Evolutionary conservation across 352 stramenopile species (phyloP).

Genomic region (Globisporangium solare): DNA sequence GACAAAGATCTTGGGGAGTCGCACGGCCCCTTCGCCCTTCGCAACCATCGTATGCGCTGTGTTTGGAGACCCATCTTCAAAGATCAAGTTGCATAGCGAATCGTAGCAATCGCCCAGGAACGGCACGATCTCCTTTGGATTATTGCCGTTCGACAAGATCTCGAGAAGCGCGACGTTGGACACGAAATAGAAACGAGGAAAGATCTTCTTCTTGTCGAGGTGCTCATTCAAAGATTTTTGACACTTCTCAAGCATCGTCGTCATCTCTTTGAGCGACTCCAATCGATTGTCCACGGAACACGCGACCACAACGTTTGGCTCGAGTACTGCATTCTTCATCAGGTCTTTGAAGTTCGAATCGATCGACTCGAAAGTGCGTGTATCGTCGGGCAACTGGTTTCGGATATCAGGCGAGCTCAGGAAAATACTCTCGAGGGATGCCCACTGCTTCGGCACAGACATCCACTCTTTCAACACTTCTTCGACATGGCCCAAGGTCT

Average conservation of each 20-base stretch:
- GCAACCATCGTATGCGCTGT: constrained; percentile 84
- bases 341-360: constrained; percentile 89
- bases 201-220: constrained; percentile 90
- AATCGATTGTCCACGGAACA: constrained; percentile 78
- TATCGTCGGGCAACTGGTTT: constrained; percentile 85
- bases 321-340: constrained; percentile 88
- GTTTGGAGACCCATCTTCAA: constrained; percentile 75
- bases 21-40: constrained; percentile 69
- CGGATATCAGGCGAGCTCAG: constrained; percentile 85
- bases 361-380: constrained; percentile 83
- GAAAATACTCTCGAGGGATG: constrained; percentile 87
- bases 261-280: constrained; percentile 86
- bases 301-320: constrained; percentile 73
- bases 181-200: constrained; percentile 89
- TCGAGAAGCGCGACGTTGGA: constrained; percentile 85
- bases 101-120: constrained; percentile 98
- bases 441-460: constrained; percentile 84
- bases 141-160: constrained; percentile 89
- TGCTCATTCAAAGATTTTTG: constrained; percentile 89
- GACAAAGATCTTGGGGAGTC: constrained; percentile 68
- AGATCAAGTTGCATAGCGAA: constrained; percentile 86
- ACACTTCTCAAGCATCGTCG: constrained; percentile 83
- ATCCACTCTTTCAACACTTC: constrained; percentile 88
- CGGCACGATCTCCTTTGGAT: constrained; percentile 97
- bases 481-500: constrained; percentile 80